These are phyloP conservation scores for Podila clonocystis DNA, from an alignment of 192 early-diverging fungal species.

Conservation along the genomic window DNA sequence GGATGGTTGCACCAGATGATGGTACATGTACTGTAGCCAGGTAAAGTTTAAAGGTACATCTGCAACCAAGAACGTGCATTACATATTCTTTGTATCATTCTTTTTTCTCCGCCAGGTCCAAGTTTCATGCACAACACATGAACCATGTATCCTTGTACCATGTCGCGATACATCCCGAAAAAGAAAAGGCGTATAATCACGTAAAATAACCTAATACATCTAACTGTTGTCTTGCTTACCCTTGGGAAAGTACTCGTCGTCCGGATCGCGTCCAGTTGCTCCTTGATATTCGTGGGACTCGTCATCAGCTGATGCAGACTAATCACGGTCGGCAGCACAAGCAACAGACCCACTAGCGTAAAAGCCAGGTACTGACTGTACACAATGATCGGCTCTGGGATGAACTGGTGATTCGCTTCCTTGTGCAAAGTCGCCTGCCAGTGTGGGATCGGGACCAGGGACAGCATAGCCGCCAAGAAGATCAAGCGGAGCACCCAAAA, in stretches of 20 bases:
- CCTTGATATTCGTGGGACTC: slow-evolving; percentile 17
- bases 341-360: background rate
- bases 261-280: slow-evolving; percentile 12
- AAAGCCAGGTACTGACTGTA: slow-evolving; percentile 14
- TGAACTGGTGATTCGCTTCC: slow-evolving; percentile 7
- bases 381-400: slow-evolving; percentile 1
- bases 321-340: slow-evolving; percentile 19
- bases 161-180: too few species aligned
- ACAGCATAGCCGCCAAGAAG: slow-evolving; percentile 14
- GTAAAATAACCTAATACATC: too few species aligned
- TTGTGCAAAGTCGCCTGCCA: slow-evolving; percentile 13
- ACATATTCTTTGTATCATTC: too few species aligned
- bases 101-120: too few species aligned
- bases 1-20: too few species aligned
- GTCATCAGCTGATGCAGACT: slow-evolving; percentile 16
- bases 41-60: background rate
- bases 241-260: slow-evolving; percentile 24
- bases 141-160: too few species aligned
- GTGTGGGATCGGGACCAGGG: slow-evolving; percentile 14
- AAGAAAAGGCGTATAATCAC: background rate
- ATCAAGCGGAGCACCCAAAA: slow-evolving; percentile 8
- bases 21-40: too few species aligned
- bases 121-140: too few species aligned
- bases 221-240: background rate
- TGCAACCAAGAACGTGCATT: too few species aligned